Percentiles rank a stretch among this genome's conserved stretches.
phyloP scores from a whole-genome alignment of 306 rosid genomes.

The Trichosanthes cucumerina region DNA sequence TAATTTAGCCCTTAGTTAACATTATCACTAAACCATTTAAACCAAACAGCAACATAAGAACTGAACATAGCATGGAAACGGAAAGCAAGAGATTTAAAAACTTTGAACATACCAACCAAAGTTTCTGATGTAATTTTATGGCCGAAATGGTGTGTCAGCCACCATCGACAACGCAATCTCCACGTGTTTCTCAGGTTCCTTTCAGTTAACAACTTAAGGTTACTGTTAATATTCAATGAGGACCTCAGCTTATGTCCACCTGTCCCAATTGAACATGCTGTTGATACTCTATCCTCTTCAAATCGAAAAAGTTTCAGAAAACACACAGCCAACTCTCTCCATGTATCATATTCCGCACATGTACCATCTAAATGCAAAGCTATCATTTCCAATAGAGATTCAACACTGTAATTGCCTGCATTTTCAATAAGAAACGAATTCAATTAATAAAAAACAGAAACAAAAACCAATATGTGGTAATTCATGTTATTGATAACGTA shows the following conservation, averaged over 20 bases:
- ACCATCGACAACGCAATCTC: conserved; percentile 74
- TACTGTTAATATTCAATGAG: conserved; percentile 18
- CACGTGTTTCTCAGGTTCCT: conserved; percentile 41
- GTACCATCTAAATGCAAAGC: conserved; percentile 72
- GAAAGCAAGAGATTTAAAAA: too few relatives aligned
- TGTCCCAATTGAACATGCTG: conserved; percentile 17
- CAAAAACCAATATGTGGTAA: too few relatives aligned
- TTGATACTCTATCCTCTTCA: conserved; percentile 51
- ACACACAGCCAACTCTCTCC: conserved; percentile 62
- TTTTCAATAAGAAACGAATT: neutral
- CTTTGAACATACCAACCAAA: conserved; percentile 34
- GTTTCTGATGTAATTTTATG: conserved; percentile 33
- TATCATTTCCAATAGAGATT: conserved; percentile 61
- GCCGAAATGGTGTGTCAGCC: conserved; percentile 57
- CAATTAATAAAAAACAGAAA: neutral
- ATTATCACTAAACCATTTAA: neutral
- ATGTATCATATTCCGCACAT: conserved; percentile 34
- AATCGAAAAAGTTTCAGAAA: conserved; percentile 34
- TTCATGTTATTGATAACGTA: neutral
- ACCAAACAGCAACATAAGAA: neutral
- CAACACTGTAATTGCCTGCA: conserved; percentile 55
- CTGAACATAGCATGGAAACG: neutral
- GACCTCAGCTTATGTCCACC: conserved; percentile 7
- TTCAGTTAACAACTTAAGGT: conserved; percentile 40
- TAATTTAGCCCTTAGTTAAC: neutral